Evolutionary conservation across 2,329 filamentous ascomycete genomes (phyloP), one percentile per base, ranked within the genome.

Genomic region (Tolypocladium tundrense): DNA sequence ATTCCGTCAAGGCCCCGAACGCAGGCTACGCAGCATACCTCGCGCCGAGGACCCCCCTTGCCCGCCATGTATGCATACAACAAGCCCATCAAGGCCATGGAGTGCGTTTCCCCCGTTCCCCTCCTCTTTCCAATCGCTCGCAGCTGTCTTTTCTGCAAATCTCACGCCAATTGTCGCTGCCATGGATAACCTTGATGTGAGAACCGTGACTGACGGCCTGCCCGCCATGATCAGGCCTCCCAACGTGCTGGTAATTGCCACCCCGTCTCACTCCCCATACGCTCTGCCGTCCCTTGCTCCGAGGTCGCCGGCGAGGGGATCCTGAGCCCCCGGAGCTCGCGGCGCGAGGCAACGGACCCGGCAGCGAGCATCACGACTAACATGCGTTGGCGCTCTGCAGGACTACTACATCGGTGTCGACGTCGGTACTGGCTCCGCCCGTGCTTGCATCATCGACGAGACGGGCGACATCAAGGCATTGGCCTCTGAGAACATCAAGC

Each of bases 391-490:
- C 10, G 5, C 31, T 50, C 27, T 37, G 1, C 60, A 84, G 74
- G 79, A 84, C 60, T 79, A 86, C 66, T 86, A 82, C 68, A 83
- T 97, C 68, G 93, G 93, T 60, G 90, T 99, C 65, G 94, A 99
- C 76, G 93, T 99, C 55, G 94, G 94, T 56, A 99, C 94, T 24
- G 94, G 94, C 58, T 96, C 91, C 71, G 94, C 93, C 43, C 85
- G 94, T 70, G 94, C 94, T 57, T 97, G 94, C 74, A 91, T 99
- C 70, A 96, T 99, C 73, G 90, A 97, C 71, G 83, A 86, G 61
- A 86, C 88, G 45, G 94, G 94, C 56, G 91, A 97, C 69, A 97
- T 99, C 74, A 86, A 86, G 69, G 84, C 82, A 16, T 72, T 91
- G 63, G 86, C 88, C 27, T 84, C 87, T 3, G 83, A 91, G 70